These are phyloP conservation scores for Rhizopogon salebrosus DNA, from an alignment of 768 basidiomycete species.

Conservation along the genomic window DNA sequence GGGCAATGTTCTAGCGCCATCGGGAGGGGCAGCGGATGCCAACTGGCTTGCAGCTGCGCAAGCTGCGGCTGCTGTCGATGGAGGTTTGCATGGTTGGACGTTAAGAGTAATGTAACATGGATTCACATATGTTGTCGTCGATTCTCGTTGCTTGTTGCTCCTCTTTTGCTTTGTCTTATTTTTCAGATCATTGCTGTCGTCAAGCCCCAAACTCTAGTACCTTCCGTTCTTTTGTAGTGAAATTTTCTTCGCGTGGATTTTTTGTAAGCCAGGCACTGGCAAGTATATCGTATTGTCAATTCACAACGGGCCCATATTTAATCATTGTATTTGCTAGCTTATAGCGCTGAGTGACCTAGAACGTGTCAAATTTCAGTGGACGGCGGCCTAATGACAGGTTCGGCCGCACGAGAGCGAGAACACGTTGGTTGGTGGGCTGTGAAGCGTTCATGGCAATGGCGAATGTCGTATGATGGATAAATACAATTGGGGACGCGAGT, in stretches of 20 bases:
- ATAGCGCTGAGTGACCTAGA: slow-evolving; percentile 2
- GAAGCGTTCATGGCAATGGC: too few species aligned
- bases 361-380: slow-evolving; percentile 13
- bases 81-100: slow-evolving; percentile 73
- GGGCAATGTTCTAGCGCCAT: slow-evolving; percentile 40
- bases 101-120: slow-evolving; percentile 63
- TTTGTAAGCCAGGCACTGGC: slow-evolving; percentile 10
- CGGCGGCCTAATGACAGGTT: not conserved
- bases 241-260: slow-evolving; percentile 3
- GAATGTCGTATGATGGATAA: not conserved
- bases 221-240: slow-evolving; percentile 3
- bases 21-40: slow-evolving; percentile 47
- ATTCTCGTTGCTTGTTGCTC: slow-evolving; percentile 8
- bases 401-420: not conserved
- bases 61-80: slow-evolving; percentile 59
- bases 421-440: too few species aligned
- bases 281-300: slow-evolving; percentile 22
- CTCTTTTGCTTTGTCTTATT: slow-evolving; percentile 20
- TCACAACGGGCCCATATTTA: slow-evolving; percentile 11
- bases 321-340: slow-evolving; percentile 3
- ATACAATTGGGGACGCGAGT: not conserved
- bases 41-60: slow-evolving; percentile 75
- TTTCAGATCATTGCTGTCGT: slow-evolving; percentile 5
- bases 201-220: not conserved
- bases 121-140: slow-evolving; percentile 18